These are phyloP conservation scores for Lactarius deliciosus DNA, from an alignment of 768 basidiomycete genomes.

Conservation along the genomic window DNA sequence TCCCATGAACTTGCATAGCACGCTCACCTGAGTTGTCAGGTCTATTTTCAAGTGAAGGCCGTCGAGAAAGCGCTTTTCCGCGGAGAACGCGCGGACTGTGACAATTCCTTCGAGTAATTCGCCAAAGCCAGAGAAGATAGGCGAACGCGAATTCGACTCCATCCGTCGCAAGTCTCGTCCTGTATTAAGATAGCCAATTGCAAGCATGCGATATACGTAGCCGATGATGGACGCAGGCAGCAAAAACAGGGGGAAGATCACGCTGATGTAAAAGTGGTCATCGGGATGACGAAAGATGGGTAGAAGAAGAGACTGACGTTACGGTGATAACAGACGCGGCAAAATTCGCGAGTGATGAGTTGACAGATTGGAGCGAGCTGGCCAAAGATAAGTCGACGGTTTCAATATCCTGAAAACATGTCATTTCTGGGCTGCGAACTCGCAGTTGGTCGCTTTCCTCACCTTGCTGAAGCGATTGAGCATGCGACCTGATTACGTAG, in stretches of 20 bases:
- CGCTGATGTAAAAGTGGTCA: slow-evolving; percentile 37
- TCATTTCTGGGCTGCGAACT: neutral
- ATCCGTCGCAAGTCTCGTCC: slow-evolving; percentile 85
- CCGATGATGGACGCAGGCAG: slow-evolving; percentile 75
- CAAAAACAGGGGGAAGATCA: slow-evolving; percentile 81
- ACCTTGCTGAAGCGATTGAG: slow-evolving; percentile 82
- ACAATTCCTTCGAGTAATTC: slow-evolving; percentile 87
- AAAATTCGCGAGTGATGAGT: slow-evolving; percentile 74
- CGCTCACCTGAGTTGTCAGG: slow-evolving; percentile 65
- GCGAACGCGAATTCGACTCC: slow-evolving; percentile 85
- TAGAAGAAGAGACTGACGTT: slow-evolving; percentile 45
- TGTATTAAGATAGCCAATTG: slow-evolving; percentile 73
- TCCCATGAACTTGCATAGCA: neutral
- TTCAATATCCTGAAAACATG: slow-evolving; percentile 64
- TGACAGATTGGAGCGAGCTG: slow-evolving; percentile 69
- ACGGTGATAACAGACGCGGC: slow-evolving; percentile 73
- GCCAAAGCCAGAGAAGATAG: slow-evolving; percentile 80
- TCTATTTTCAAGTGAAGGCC: slow-evolving; percentile 73
- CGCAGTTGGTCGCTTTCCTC: slow-evolving; percentile 9
- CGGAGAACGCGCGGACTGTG: slow-evolving; percentile 90
- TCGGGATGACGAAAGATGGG: slow-evolving; percentile 29
- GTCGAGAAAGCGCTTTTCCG: slow-evolving; percentile 74
- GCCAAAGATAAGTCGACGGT: slow-evolving; percentile 78
- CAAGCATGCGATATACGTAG: slow-evolving; percentile 65
- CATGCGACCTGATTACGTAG: slow-evolving; percentile 58